Conservation (phyloP, 2,329 filamentous ascomycete genomes). For the Sporothrix protearum region DNA sequence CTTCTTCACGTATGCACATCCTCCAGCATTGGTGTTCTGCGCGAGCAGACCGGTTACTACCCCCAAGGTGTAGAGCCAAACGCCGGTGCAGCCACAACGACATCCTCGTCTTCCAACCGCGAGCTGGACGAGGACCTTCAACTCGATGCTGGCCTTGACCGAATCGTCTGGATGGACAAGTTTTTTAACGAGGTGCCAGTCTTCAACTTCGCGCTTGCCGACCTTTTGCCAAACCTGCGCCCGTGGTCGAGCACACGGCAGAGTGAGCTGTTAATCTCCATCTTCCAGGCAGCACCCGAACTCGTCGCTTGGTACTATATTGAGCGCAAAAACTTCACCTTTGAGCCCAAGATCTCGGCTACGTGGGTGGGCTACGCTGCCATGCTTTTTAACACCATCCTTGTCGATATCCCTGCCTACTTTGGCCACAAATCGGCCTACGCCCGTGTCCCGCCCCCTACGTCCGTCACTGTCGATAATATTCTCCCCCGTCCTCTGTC, state of each 20-base stretch:
- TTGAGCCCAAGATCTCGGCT: constrained; percentile 86
- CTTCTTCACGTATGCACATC: constrained; percentile 72
- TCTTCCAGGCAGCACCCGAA: constrained; percentile 80
- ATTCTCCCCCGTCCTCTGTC: constrained; percentile 79
- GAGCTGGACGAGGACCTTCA: constrained; percentile 40
- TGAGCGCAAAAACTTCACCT: constrained; percentile 73
- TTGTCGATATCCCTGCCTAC: constrained; percentile 66
- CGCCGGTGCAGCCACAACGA: not conserved
- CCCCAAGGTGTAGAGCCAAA: constrained; percentile 65
- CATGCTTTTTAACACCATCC: constrained; percentile 77
- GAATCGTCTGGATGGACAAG: constrained; percentile 65
- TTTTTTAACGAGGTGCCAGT: constrained; percentile 66
- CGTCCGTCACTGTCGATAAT: constrained; percentile 75
- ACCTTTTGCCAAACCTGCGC: constrained; percentile 73
- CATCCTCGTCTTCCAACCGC: constrained; percentile 23
- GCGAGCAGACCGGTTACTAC: constrained; percentile 79
- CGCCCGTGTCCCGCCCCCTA: constrained; percentile 69
- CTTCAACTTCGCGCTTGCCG: constrained; percentile 73
- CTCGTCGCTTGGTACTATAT: constrained; percentile 84
- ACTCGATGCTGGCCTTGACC: constrained; percentile 62
- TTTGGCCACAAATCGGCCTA: constrained; percentile 66
- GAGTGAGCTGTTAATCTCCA: constrained; percentile 72
- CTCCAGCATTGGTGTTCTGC: constrained; percentile 67
- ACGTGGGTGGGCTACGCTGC: constrained; percentile 94
- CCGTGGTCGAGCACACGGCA: constrained; percentile 81